Percentiles rank a stretch among this genome's conserved stretches.
Conservation (phyloP, 768 basidiomycete species). For the Mycena indigotica region DNA sequence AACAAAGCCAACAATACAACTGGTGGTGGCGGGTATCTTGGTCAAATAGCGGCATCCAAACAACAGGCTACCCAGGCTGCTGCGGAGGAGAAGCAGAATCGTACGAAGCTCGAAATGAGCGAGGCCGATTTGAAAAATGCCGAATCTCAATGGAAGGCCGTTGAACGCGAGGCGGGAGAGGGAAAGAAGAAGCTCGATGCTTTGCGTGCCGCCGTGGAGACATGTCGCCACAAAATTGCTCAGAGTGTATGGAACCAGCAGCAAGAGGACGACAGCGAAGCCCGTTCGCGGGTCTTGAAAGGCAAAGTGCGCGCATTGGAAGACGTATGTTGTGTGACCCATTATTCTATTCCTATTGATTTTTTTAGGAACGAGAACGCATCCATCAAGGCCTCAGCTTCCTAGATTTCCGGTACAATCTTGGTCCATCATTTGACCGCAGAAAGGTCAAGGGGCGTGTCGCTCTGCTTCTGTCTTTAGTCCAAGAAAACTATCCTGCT, state of each 20-base stretch:
- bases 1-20: slow-evolving; percentile 56
- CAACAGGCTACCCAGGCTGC: slow-evolving; percentile 71
- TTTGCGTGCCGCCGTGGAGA: slow-evolving; percentile 60
- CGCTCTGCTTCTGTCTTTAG: slow-evolving; percentile 82
- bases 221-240: slow-evolving; percentile 51
- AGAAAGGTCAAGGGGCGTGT: slow-evolving; percentile 89
- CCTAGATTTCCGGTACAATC: slow-evolving; percentile 85
- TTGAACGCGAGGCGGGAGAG: slow-evolving; percentile 82
- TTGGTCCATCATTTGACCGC: slow-evolving; percentile 79
- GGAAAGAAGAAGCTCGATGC: slow-evolving; percentile 67
- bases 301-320: slow-evolving; percentile 55
- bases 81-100: slow-evolving; percentile 84
- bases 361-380: slow-evolving; percentile 62
- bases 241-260: slow-evolving; percentile 77
- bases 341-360: neutral
- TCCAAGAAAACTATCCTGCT: slow-evolving; percentile 68
- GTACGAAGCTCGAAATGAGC: slow-evolving; percentile 71
- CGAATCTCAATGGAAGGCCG: slow-evolving; percentile 79
- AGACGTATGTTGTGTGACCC: slow-evolving; percentile 52
- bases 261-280: slow-evolving; percentile 63
- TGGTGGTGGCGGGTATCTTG: slow-evolving; percentile 92
- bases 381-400: slow-evolving; percentile 66
- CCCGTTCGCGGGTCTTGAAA: slow-evolving; percentile 52
- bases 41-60: slow-evolving; percentile 87
- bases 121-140: slow-evolving; percentile 78